Conservation (phyloP, 441 rosid genomes). For the Adansonia grandidieri region DNA sequence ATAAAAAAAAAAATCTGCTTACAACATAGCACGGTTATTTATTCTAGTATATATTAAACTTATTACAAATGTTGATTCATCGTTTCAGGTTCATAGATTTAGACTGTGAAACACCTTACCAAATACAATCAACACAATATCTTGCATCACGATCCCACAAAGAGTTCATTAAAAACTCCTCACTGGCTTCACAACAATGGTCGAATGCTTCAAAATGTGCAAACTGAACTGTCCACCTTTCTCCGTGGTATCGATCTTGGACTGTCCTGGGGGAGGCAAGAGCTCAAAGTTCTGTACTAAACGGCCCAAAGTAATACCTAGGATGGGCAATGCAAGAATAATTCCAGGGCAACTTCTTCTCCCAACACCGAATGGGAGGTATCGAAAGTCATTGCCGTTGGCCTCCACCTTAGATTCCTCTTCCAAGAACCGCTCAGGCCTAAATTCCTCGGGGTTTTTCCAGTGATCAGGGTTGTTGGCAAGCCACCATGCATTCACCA, state of each 20-base stretch:
- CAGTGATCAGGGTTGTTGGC: constrained; percentile 86
- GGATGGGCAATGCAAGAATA: constrained; percentile 70
- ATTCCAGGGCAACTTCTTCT: constrained; percentile 61
- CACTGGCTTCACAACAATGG: constrained; percentile 73
- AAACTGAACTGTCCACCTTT: constrained; percentile 94
- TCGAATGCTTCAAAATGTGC: constrained; percentile 90
- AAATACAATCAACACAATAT: too few species aligned
- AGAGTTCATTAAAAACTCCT: constrained; percentile 37
- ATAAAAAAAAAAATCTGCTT: too few species aligned
- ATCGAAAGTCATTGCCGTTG: constrained; percentile 87
- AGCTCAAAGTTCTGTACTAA: constrained; percentile 95
- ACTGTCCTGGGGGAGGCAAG: constrained; percentile 84
- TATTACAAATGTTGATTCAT: too few species aligned
- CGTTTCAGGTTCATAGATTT: too few species aligned
- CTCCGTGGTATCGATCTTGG: constrained; percentile 76
- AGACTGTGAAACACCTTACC: too few species aligned
- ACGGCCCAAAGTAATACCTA: constrained; percentile 84
- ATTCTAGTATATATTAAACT: too few species aligned
- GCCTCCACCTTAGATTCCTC: constrained; percentile 95
- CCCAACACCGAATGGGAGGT: constrained; percentile 96
- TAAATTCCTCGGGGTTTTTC: constrained; percentile 87
- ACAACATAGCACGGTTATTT: too few species aligned
- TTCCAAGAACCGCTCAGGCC: constrained; percentile 93
- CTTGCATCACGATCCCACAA: too few species aligned
- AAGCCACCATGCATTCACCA: constrained; percentile 95